phyloP scores from a whole-genome alignment of 768 basidiomycete genomes.

The Tylopilus sp. region DNA sequence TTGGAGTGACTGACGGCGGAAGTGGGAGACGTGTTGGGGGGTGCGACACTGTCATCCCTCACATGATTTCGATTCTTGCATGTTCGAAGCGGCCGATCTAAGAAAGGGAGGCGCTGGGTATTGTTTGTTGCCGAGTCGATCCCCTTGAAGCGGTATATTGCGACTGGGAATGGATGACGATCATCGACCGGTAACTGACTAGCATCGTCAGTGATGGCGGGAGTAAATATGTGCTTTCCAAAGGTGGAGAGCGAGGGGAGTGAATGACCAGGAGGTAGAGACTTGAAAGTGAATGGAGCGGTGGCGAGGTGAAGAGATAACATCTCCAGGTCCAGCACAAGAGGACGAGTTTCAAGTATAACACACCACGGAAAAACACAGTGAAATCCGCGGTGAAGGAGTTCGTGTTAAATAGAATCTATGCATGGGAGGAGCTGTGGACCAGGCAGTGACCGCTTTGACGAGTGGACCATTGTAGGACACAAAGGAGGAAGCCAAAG shows the following conservation, averaged over 20 bases:
- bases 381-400: background rate
- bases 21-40: background rate
- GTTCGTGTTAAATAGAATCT: conserved; percentile 16
- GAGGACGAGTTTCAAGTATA: background rate
- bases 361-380: background rate
- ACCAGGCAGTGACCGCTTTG: conserved; percentile 15
- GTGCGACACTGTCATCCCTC: background rate
- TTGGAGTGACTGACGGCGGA: background rate
- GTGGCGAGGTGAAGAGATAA: conserved; percentile 7
- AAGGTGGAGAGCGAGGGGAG: background rate
- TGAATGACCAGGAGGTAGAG: background rate
- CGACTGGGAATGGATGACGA: background rate
- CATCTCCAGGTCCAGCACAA: conserved; percentile 3
- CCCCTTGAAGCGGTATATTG: background rate
- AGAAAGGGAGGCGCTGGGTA: background rate
- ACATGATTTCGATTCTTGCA: background rate
- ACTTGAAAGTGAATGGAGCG: conserved; percentile 6
- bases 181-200: background rate
- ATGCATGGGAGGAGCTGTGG: conserved; percentile 6
- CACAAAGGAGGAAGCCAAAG: conserved; percentile 5
- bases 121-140: background rate
- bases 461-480: conserved; percentile 5
- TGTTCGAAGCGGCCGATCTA: background rate
- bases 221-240: conserved; percentile 2
- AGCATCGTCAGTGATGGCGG: background rate